phyloP scores from a whole-genome alignment of 2,329 filamentous ascomycete species.

The Diaporthe sp. region DNA sequence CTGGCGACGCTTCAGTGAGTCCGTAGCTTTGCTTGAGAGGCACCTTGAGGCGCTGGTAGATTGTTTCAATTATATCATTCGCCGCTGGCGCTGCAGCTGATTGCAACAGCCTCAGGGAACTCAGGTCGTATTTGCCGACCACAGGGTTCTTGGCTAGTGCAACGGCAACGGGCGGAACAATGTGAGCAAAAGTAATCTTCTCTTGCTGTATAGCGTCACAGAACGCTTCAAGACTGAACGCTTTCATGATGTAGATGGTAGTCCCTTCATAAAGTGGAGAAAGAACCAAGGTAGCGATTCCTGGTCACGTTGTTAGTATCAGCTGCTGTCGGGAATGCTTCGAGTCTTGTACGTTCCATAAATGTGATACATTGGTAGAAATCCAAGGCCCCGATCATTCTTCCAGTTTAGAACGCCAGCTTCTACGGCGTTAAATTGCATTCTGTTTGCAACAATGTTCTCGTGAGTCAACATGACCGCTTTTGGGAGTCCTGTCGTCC shows the following conservation, averaged over 20 bases:
- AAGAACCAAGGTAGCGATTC: background rate
- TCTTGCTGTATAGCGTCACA: constrained; percentile 60
- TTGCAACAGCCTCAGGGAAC: constrained; percentile 56
- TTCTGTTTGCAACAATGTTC: constrained; percentile 58
- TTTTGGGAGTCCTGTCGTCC: constrained; percentile 63
- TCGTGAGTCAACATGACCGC: constrained; percentile 60
- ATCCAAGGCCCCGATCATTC: background rate
- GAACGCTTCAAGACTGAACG: constrained; percentile 65
- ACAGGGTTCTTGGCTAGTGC: constrained; percentile 69
- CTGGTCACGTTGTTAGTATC: constrained; percentile 2
- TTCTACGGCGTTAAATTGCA: background rate
- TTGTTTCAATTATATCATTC: constrained; percentile 77
- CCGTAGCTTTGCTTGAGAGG: constrained; percentile 95
- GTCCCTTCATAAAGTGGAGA: constrained; percentile 37
- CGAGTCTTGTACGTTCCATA: constrained; percentile 5
- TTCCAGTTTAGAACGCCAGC: background rate
- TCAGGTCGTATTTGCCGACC: constrained; percentile 62
- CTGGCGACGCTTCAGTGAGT: constrained; percentile 85
- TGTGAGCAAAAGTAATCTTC: constrained; percentile 62
- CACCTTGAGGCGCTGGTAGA: constrained; percentile 78
- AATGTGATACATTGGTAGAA: constrained; percentile 9
- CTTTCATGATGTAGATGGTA: constrained; percentile 66
- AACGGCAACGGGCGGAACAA: constrained; percentile 69
- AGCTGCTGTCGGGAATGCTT: background rate
- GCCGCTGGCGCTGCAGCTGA: constrained; percentile 64